Evolutionary conservation across 1,284 basidiomycete genomes (phyloP).

Genomic region (Peniophora sp.): DNA sequence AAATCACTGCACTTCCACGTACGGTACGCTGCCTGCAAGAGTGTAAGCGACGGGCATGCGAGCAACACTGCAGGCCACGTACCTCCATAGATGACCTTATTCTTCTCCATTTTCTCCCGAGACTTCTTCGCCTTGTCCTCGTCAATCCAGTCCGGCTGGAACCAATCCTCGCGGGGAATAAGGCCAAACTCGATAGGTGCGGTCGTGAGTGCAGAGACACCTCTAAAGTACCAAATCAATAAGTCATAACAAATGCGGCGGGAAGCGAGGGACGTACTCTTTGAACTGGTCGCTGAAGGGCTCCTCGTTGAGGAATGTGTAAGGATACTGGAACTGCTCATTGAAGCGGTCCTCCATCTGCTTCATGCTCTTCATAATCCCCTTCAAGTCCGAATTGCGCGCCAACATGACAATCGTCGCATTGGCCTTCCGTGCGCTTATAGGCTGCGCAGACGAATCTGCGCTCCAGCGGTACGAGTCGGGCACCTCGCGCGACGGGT

Average conservation of each 20-base stretch:
- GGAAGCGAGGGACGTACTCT: conserved; percentile 28
- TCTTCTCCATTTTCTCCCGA: conserved; percentile 61
- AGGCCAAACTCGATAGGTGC: conserved; percentile 69
- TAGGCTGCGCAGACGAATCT: conserved; percentile 20
- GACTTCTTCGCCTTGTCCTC: conserved; percentile 62
- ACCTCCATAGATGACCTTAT: conserved; percentile 83
- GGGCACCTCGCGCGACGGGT: conserved; percentile 33
- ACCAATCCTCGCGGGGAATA: conserved; percentile 76
- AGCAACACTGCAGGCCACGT: conserved; percentile 13
- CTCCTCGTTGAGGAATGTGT: conserved; percentile 76
- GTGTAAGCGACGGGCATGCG: neutral
- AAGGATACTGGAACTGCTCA: conserved; percentile 74
- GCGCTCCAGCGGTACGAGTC: conserved; percentile 42
- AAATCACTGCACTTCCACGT: conserved; percentile 19
- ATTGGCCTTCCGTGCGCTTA: conserved; percentile 43
- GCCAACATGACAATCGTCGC: conserved; percentile 80
- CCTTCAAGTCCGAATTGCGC: conserved; percentile 68
- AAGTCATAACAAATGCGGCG: too few species aligned
- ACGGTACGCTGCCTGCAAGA: conserved; percentile 53
- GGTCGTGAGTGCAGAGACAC: conserved; percentile 55
- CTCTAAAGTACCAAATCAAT: conserved; percentile 31
- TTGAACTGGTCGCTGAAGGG: conserved; percentile 70
- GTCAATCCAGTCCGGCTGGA: conserved; percentile 76
- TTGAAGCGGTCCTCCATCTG: conserved; percentile 77
- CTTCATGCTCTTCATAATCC: conserved; percentile 62